phyloP scores from a whole-genome alignment of 2,329 filamentous ascomycete species.

The Rhynchosporium secalis region DNA sequence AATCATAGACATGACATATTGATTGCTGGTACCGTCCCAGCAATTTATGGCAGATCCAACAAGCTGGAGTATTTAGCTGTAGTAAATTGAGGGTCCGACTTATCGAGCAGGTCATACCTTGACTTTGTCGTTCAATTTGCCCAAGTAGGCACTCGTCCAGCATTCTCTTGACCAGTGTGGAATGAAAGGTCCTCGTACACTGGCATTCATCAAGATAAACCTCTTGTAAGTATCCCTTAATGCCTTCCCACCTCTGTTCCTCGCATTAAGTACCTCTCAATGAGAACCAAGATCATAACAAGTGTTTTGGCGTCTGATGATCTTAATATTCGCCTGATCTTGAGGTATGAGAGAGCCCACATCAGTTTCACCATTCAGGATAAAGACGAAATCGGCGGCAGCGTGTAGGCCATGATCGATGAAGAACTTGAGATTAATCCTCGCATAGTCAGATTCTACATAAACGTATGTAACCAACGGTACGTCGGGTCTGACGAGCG shows the following conservation, averaged over 20 bases:
- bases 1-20: slow-evolving; percentile 33
- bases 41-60: slow-evolving; percentile 30
- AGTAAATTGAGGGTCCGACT: too few species aligned
- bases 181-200: slow-evolving; percentile 36
- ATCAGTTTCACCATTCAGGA: slow-evolving; percentile 34
- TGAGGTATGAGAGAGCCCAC: slow-evolving; percentile 24
- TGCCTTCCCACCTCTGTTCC: neutral
- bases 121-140: slow-evolving; percentile 29
- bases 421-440: slow-evolving; percentile 35
- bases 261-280: slow-evolving; percentile 30
- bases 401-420: slow-evolving; percentile 34
- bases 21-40: neutral
- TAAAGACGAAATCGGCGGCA: slow-evolving; percentile 36
- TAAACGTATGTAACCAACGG: slow-evolving; percentile 36
- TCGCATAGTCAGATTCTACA: slow-evolving; percentile 29
- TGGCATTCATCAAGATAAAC: slow-evolving; percentile 38
- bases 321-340: slow-evolving; percentile 27
- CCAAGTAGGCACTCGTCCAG: slow-evolving; percentile 36
- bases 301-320: slow-evolving; percentile 31
- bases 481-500: neutral
- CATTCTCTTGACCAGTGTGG: slow-evolving; percentile 33
- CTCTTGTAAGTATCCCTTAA: slow-evolving; percentile 31
- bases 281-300: slow-evolving; percentile 37
- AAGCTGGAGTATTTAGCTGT: slow-evolving; percentile 19
- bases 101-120: slow-evolving; percentile 25